Percentiles rank a stretch among this genome's conserved stretches.
These are phyloP conservation scores for Pseudophaeomoniella oleicola DNA, from an alignment of 2,329 filamentous ascomycete genomes.

Conservation along the genomic window DNA sequence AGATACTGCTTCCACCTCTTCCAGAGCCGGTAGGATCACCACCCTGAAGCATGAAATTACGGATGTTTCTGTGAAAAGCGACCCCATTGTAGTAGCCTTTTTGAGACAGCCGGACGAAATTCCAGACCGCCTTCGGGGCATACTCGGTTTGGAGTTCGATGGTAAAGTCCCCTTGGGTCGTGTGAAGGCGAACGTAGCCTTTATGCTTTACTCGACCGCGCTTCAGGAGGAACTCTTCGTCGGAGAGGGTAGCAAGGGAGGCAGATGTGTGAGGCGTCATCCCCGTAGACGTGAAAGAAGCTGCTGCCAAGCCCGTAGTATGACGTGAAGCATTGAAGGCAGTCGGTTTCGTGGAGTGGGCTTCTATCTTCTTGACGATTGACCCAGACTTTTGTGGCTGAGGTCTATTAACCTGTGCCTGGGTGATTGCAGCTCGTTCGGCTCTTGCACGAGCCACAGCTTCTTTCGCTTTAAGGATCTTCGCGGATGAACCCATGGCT, in stretches of 20 bases:
- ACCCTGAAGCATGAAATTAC: slow-evolving; percentile 94
- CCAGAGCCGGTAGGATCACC: slow-evolving; percentile 90
- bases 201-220: slow-evolving; percentile 78
- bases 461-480: slow-evolving; percentile 81
- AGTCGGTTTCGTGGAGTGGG: slow-evolving; percentile 17
- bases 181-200: slow-evolving; percentile 82
- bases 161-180: slow-evolving; percentile 70
- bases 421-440: slow-evolving; percentile 41
- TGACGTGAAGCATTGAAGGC: slow-evolving; percentile 79
- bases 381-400: slow-evolving; percentile 4
- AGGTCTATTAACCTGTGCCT: slow-evolving; percentile 3
- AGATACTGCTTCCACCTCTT: slow-evolving; percentile 75
- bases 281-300: slow-evolving; percentile 89
- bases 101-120: slow-evolving; percentile 78
- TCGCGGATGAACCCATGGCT: slow-evolving; percentile 63
- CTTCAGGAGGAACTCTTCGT: slow-evolving; percentile 94
- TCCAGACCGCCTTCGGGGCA: slow-evolving; percentile 90
- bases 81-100: slow-evolving; percentile 81
- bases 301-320: slow-evolving; percentile 80
- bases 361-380: slow-evolving; percentile 11
- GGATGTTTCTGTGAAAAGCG: slow-evolving; percentile 83
- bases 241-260: slow-evolving; percentile 71
- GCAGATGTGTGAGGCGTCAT: slow-evolving; percentile 82
- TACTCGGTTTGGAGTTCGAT: slow-evolving; percentile 83
- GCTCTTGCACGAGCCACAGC: slow-evolving; percentile 81